A percentile compares a stretch with the other conserved stretches of the same genome.
phyloP scores from a whole-genome alignment of 2,329 filamentous ascomycete species.

The Phialophora chinensis region DNA sequence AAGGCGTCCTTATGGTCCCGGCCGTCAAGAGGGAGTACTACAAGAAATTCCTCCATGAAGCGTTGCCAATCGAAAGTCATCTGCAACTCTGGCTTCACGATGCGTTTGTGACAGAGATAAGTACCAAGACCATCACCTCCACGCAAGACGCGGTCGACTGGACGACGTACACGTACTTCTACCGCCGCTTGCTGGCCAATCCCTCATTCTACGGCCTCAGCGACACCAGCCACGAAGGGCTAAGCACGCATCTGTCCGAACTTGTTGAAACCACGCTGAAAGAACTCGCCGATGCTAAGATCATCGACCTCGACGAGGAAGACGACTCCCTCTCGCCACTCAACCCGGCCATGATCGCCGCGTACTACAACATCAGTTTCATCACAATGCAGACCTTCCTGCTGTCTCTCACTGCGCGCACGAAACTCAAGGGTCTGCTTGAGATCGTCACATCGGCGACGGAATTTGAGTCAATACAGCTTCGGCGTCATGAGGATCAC shows the following conservation, averaged over 20 bases:
- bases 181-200: constrained; percentile 90
- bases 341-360: constrained; percentile 96
- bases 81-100: constrained; percentile 91
- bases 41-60: constrained; percentile 97
- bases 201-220: constrained; percentile 94
- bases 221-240: constrained; percentile 85
- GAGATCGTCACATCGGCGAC: constrained; percentile 97
- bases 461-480: constrained; percentile 94
- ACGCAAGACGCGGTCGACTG: constrained; percentile 98
- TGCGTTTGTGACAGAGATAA: constrained; percentile 95
- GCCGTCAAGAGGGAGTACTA: constrained; percentile 96
- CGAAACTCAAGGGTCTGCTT: constrained; percentile 94
- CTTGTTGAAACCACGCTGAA: constrained; percentile 91
- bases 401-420: constrained; percentile 82
- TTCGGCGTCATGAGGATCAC: constrained; percentile 87
- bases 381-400: constrained; percentile 99
- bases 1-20: constrained; percentile 95
- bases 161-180: constrained; percentile 98
- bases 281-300: constrained; percentile 89
- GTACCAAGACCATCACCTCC: constrained; percentile 91
- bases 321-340: constrained; percentile 87
- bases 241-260: constrained; percentile 94
- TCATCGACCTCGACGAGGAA: constrained; percentile 93
- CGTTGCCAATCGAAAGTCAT: constrained; percentile 92
- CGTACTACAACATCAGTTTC: constrained; percentile 99